Percentiles rank a stretch among this genome's conserved stretches.
These are phyloP conservation scores for Phylloporus sp. DNA, from an alignment of 1,284 basidiomycete species.

Conservation along the genomic window DNA sequence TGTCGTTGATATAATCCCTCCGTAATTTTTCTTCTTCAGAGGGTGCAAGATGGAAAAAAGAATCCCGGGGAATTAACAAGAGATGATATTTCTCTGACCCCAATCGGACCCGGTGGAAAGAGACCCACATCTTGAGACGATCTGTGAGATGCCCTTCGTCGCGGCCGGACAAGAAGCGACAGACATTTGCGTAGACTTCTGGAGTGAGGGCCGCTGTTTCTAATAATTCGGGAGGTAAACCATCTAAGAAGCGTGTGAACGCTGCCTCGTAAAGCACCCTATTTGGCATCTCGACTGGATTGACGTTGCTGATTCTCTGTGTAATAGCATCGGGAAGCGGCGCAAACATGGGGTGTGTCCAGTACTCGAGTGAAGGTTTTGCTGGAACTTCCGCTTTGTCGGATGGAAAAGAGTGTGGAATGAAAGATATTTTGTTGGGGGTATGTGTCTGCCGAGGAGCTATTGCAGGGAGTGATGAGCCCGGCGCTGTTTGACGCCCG, in stretches of 20 bases:
- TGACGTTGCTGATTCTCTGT: slow-evolving; percentile 55
- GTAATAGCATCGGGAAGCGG: slow-evolving; percentile 63
- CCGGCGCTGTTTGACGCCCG: slow-evolving; percentile 26
- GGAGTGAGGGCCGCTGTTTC: slow-evolving; percentile 66
- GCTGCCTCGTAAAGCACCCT: slow-evolving; percentile 60
- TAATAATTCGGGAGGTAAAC: slow-evolving; percentile 61
- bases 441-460: slow-evolving; percentile 31
- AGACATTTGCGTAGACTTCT: slow-evolving; percentile 61
- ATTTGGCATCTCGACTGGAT: slow-evolving; percentile 66
- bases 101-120: slow-evolving; percentile 65
- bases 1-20: slow-evolving; percentile 51
- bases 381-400: slow-evolving; percentile 46
- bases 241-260: slow-evolving; percentile 57
- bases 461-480: slow-evolving; percentile 27
- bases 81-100: slow-evolving; percentile 67
- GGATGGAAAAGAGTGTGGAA: slow-evolving; percentile 43
- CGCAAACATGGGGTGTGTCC: slow-evolving; percentile 64
- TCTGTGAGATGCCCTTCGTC: slow-evolving; percentile 52
- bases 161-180: slow-evolving; percentile 54
- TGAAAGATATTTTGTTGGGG: slow-evolving; percentile 43
- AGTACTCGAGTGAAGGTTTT: slow-evolving; percentile 57
- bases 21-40: slow-evolving; percentile 57
- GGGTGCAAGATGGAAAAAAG: slow-evolving; percentile 57
- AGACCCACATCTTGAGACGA: slow-evolving; percentile 61
- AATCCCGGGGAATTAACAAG: slow-evolving; percentile 67